Base-by-base conservation (phyloP, 2,329 filamentous ascomycete species). In the Fusarium secorum region DNA sequence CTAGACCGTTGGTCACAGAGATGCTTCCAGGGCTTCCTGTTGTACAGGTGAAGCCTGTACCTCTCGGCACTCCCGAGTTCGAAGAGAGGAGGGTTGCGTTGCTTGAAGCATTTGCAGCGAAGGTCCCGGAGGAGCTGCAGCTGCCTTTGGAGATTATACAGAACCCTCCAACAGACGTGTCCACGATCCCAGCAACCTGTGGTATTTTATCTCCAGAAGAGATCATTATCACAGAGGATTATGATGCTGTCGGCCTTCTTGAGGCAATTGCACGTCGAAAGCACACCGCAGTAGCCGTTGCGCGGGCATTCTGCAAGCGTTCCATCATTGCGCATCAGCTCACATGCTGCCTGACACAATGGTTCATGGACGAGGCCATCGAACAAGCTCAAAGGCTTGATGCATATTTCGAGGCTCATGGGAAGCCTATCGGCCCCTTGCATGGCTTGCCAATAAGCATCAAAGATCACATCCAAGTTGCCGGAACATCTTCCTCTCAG, bases 21-120 rank as follows among this genome's bases (percentile, higher is more conserved):
- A 35, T 33, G 17, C 14, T 64, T 22, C 18, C 51, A 9, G 45
- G 64, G 4, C 64, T 72, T 18, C 59, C 48, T 18, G 52, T 75
- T 9, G 62, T 77, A 15, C 68, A 76, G 33, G 52, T 64, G 4
- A 68, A 60, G 38, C 38, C 70, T 1, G 13, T 73, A 13, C 62
- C 39, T 5, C 33, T 41, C 44, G 78, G 78, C 5, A 74, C 75
- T 2, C 44, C 66, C 1, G 74, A 70, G 4, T 79, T 74, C n/a
- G 78, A 80, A 36, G 42, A 41, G 0, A 61, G 60, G 18, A 73
- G 76, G 8, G 58, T 62, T 11, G 36, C 60, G 3, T 71, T 81
- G 18, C 73, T 80, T 7, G 60, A 77, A 28, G 73, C 75, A 2
- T 79, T 83, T 30, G 73, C 74, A 8, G 60, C 73, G 36, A 78